phyloP scores from a whole-genome alignment of 768 basidiomycete genomes.

The Cystobasidium ongulense region DNA sequence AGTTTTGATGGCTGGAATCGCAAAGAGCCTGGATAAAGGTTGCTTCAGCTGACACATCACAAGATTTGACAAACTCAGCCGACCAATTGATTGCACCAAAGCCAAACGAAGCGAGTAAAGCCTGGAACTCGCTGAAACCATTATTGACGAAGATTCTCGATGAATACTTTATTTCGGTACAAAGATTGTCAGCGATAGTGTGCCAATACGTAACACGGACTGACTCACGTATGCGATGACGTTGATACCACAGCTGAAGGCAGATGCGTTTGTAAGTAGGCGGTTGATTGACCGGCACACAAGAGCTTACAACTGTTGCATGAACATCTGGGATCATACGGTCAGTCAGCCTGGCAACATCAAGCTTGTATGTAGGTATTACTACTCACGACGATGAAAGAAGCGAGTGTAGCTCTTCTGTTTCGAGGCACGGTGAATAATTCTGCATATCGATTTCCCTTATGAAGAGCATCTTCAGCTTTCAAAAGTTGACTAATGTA shows the following conservation, averaged over 20 bases:
- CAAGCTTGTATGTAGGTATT: too few relatives aligned
- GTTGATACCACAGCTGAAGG: conserved; percentile 21
- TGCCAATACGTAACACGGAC: neutral
- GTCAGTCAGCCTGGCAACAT: neutral
- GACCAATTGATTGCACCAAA: conserved; percentile 31
- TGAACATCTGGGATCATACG: conserved; percentile 16
- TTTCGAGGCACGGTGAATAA: conserved; percentile 47
- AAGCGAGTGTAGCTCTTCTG: conserved; percentile 27
- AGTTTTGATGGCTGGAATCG: conserved; percentile 47
- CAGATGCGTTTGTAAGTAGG: neutral
- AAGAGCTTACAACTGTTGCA: conserved; percentile 32
- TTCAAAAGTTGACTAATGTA: conserved; percentile 43
- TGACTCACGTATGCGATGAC: conserved; percentile 4
- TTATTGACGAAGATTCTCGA: conserved; percentile 35
- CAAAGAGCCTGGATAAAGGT: conserved; percentile 25
- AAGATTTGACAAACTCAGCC: neutral
- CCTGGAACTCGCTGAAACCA: conserved; percentile 21
- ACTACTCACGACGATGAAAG: conserved; percentile 24
- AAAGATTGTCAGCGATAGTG: neutral
- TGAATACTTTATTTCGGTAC: conserved; percentile 24
- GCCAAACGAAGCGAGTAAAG: conserved; percentile 22
- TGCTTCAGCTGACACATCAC: conserved; percentile 17
- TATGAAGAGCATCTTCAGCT: conserved; percentile 15
- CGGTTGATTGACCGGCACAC: too few relatives aligned
- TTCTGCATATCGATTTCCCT: conserved; percentile 43